Percentiles rank a stretch among this genome's conserved stretches.
Evolutionary conservation across 2,329 filamentous ascomycete species (phyloP).

Genomic region (Colletotrichum lini): DNA sequence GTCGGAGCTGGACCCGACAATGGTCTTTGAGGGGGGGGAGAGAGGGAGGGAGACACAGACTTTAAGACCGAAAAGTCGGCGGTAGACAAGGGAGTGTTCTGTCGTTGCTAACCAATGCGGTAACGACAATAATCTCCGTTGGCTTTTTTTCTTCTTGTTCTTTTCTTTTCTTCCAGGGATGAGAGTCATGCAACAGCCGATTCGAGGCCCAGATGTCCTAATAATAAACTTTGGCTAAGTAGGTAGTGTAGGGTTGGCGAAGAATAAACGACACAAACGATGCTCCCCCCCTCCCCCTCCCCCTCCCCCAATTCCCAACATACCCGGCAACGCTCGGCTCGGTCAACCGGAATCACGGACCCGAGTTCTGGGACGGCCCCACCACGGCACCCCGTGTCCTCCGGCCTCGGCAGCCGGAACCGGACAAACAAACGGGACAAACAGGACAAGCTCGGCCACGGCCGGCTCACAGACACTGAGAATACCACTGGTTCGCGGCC

Average conservation of each 20-base stretch:
- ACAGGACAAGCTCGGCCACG: fast-evolving
- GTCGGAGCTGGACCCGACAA: background rate
- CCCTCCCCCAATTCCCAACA: too few relatives aligned
- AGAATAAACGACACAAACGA: background rate
- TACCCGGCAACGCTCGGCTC: background rate
- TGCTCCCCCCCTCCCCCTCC: too few relatives aligned
- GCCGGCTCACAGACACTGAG: conserved; percentile 38
- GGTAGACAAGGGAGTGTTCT: background rate
- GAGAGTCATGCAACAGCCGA: background rate
- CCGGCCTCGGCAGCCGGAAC: background rate
- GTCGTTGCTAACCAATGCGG: background rate
- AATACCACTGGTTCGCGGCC: conserved; percentile 41
- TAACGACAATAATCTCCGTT: too few relatives aligned
- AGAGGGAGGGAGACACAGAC: too few relatives aligned
- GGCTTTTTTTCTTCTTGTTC: too few relatives aligned
- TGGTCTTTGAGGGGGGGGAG: too few relatives aligned
- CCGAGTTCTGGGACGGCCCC: background rate
- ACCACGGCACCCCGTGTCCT: background rate
- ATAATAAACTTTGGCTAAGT: background rate
- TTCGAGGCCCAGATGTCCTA: background rate
- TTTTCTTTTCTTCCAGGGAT: too few relatives aligned
- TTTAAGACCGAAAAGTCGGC: background rate
- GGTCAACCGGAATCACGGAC: background rate
- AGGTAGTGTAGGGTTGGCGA: too few relatives aligned
- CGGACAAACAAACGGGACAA: background rate